Evolutionary conservation across 2,329 filamentous ascomycete genomes (phyloP).

Genomic region (Pseudogymnoascus sp.): DNA sequence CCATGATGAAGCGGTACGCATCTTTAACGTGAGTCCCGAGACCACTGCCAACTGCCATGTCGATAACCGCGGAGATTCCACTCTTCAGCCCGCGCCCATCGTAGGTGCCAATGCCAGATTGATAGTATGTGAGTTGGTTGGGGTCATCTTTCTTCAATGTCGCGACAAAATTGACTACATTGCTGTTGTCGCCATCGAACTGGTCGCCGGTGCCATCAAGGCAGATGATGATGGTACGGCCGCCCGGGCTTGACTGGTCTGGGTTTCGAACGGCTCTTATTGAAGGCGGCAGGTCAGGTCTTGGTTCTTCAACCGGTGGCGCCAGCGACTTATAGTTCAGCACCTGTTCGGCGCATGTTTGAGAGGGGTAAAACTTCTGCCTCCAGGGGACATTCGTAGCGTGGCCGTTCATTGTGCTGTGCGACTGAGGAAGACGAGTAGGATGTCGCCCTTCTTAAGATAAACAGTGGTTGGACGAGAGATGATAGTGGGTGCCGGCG

Average conservation of each 20-base stretch:
- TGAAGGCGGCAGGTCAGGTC: constrained; percentile 14
- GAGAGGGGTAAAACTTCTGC: constrained; percentile 19
- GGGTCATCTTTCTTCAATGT: constrained; percentile 39
- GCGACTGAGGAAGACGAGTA: not conserved
- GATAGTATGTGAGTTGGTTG: constrained; percentile 37
- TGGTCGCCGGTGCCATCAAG: constrained; percentile 42
- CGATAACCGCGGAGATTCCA: constrained; percentile 35
- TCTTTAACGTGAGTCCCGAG: constrained; percentile 38
- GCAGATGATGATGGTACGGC: constrained; percentile 33
- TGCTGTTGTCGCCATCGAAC: constrained; percentile 39
- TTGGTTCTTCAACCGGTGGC: constrained; percentile 14
- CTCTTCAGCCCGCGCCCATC: constrained; percentile 34
- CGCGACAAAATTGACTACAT: constrained; percentile 39
- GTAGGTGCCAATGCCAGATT: constrained; percentile 42
- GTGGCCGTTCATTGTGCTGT: constrained; percentile 13
- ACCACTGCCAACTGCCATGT: constrained; percentile 40
- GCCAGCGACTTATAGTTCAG: constrained; percentile 11
- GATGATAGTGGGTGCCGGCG: not conserved
- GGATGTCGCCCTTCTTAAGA: not conserved
- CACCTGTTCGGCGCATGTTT: constrained; percentile 16
- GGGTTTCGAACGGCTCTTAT: constrained; percentile 21
- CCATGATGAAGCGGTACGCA: constrained; percentile 42
- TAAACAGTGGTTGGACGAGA: not conserved
- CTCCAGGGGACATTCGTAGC: constrained; percentile 15
- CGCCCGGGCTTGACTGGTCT: not conserved